These are phyloP conservation scores for Mycena pura DNA, from an alignment of 768 basidiomycete genomes.

Conservation along the genomic window DNA sequence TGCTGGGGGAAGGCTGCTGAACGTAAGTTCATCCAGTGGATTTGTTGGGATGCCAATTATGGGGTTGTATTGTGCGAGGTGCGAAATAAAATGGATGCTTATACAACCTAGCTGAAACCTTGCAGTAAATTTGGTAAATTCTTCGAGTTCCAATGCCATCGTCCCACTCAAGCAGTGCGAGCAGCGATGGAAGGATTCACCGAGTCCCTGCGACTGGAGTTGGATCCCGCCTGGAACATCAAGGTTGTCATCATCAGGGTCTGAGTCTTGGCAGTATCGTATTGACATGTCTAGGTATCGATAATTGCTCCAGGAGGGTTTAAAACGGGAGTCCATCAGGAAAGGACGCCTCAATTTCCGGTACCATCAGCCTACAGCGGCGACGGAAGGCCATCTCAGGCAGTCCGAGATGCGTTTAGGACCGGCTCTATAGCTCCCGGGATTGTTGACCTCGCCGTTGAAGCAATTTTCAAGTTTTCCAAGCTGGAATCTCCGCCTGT, in stretches of 20 bases:
- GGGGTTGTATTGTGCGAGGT: conserved; percentile 12
- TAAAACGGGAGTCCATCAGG: conserved; percentile 13
- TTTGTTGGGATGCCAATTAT: conserved; percentile 2
- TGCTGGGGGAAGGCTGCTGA: conserved; percentile 8
- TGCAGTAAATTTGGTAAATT: conserved; percentile 18
- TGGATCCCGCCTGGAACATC: conserved; percentile 21
- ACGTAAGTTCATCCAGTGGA: conserved; percentile 1
- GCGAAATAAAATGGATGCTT: not conserved
- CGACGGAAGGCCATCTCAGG: not conserved
- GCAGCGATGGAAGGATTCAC: conserved; percentile 17
- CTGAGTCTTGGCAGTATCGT: no score
- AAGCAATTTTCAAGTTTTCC: conserved; percentile 6
- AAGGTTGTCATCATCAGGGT: conserved; percentile 1
- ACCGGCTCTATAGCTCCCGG: conserved; percentile 9
- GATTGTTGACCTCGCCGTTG: not conserved
- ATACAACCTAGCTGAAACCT: no score
- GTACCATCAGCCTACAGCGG: not conserved
- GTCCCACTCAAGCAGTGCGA: not conserved
- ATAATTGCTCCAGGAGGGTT: conserved; percentile 13
- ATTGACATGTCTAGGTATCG: conserved; percentile 2
- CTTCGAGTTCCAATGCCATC: not conserved
- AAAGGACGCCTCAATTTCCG: not conserved
- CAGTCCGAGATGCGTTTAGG: conserved; percentile 13
- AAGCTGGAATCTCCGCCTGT: conserved; percentile 6
- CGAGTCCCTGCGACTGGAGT: conserved; percentile 7